These are phyloP conservation scores for Polyplosphaeria fusca DNA, from an alignment of 495 filamentous ascomycete genomes.

Conservation along the genomic window DNA sequence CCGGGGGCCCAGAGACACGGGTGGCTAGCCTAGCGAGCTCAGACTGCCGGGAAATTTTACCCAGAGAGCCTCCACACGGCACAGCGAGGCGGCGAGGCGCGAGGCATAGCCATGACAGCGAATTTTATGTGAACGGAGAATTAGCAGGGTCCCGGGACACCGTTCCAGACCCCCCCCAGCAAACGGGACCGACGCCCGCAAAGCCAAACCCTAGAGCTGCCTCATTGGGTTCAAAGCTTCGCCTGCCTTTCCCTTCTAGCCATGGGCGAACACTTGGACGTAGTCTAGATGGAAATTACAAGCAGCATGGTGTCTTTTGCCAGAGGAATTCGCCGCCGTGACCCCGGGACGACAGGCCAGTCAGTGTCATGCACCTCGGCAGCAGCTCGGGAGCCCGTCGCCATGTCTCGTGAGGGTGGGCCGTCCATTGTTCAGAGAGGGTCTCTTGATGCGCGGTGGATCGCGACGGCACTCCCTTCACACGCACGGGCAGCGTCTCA, in stretches of 20 bases:
- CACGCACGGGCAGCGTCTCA: background rate
- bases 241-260: background rate
- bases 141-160: background rate
- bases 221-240: slow-evolving; percentile 1
- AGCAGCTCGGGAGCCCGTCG: background rate
- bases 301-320: slow-evolving; percentile 7
- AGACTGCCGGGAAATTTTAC: slow-evolving; percentile 1
- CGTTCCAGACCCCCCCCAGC: slow-evolving; percentile 8
- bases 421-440: background rate
- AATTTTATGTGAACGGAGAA: slow-evolving; percentile 16
- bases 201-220: slow-evolving; percentile 6
- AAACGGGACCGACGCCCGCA: background rate
- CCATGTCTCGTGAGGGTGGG: slow-evolving; percentile 19
- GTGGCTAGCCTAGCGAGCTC: slow-evolving; percentile 3
- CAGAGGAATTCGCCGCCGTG: slow-evolving; percentile 12
- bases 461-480: background rate
- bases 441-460: background rate
- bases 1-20: slow-evolving; percentile 14
- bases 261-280: slow-evolving; percentile 9
- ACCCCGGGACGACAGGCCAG: slow-evolving; percentile 1
- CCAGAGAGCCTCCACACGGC: background rate
- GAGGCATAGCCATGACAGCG: too few relatives aligned
- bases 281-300: slow-evolving; percentile 7
- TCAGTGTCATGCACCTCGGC: slow-evolving; percentile 6
- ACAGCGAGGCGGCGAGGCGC: too few relatives aligned